phyloP scores from a whole-genome alignment of 176 grass and related monocot genomes.

The barley (Hordeum vulgare) region DNA sequence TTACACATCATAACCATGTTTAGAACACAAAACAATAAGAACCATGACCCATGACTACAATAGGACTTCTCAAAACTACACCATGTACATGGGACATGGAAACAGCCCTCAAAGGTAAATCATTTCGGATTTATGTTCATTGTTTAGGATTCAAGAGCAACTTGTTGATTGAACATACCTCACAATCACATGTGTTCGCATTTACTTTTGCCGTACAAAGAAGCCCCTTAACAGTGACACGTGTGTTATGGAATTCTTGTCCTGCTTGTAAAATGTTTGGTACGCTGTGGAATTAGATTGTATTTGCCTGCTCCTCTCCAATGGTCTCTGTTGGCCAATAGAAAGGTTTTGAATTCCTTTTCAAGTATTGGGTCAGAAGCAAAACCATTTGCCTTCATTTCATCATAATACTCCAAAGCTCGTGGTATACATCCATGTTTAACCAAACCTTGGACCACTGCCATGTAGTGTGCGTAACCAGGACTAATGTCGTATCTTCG shows the following conservation, averaged over 20 bases:
- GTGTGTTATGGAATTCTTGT: slow-evolving; percentile 15
- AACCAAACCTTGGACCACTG: slow-evolving; percentile 60
- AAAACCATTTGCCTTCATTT: slow-evolving; percentile 81
- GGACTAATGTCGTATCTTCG: slow-evolving; percentile 53
- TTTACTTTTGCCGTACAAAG: neutral
- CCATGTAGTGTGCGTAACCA: slow-evolving; percentile 62
- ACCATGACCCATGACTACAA: neutral
- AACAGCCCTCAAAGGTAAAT: neutral
- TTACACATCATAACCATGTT: neutral
- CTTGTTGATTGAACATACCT: slow-evolving; percentile 9
- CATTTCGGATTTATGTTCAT: neutral
- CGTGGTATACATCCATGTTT: slow-evolving; percentile 63
- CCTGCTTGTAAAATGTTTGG: slow-evolving; percentile 28
- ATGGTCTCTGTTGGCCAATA: slow-evolving; percentile 63
- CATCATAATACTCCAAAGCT: slow-evolving; percentile 82
- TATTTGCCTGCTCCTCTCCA: slow-evolving; percentile 53
- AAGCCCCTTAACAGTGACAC: neutral
- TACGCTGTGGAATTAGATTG: slow-evolving; percentile 38
- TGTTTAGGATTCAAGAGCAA: neutral
- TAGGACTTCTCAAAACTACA: neutral
- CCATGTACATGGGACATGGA: neutral
- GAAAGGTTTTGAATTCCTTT: slow-evolving; percentile 62
- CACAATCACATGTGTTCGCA: neutral
- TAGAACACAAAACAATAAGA: neutral
- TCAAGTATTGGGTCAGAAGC: slow-evolving; percentile 63